phyloP scores from a whole-genome alignment of 1,139 yeast genomes.

The Hyphopichia pseudoburtonii region DNA sequence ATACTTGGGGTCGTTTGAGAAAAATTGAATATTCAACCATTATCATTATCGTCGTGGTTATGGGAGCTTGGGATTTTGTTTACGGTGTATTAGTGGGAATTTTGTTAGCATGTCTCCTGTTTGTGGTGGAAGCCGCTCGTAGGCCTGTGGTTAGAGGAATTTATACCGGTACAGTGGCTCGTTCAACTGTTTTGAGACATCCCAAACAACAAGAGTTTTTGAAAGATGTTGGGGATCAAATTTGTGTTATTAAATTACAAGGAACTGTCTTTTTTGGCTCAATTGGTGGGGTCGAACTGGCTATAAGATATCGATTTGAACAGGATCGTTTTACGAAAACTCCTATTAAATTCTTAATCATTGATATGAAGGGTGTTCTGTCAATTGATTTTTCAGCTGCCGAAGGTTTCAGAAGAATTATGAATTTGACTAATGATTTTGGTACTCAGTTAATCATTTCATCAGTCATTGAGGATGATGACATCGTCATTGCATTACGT shows the following conservation, averaged over 20 bases:
- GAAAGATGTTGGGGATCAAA: conserved; percentile 85
- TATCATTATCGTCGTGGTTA: conserved; percentile 77
- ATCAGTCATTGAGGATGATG: conserved; percentile 65
- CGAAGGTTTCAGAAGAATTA: conserved; percentile 88
- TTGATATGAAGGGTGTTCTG: conserved; percentile 81
- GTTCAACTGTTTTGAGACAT: conserved; percentile 91
- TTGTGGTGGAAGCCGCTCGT: conserved; percentile 87
- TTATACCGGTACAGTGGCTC: conserved; percentile 84
- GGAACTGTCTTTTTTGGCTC: conserved; percentile 94
- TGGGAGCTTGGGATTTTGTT: conserved; percentile 97
- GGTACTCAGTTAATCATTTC: conserved; percentile 74
- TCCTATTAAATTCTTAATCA: conserved; percentile 74
- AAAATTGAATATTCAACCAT: conserved; percentile 82
- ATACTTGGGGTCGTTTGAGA: conserved; percentile 76
- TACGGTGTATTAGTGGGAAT: conserved; percentile 90
- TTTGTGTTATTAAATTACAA: conserved; percentile 79
- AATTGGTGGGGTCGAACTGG: conserved; percentile 83
- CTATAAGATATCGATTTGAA: conserved; percentile 67
- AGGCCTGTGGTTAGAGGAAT: conserved; percentile 79
- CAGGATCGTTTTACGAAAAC: conserved; percentile 49
- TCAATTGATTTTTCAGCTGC: conserved; percentile 94
- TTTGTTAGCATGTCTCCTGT: conserved; percentile 84
- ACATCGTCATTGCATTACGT: conserved; percentile 60
- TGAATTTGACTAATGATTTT: conserved; percentile 71
- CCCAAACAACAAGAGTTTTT: conserved; percentile 86